Evolutionary conservation across 345 rosid species (phyloP).

Genomic region (Eucalyptus cladocalyx): DNA sequence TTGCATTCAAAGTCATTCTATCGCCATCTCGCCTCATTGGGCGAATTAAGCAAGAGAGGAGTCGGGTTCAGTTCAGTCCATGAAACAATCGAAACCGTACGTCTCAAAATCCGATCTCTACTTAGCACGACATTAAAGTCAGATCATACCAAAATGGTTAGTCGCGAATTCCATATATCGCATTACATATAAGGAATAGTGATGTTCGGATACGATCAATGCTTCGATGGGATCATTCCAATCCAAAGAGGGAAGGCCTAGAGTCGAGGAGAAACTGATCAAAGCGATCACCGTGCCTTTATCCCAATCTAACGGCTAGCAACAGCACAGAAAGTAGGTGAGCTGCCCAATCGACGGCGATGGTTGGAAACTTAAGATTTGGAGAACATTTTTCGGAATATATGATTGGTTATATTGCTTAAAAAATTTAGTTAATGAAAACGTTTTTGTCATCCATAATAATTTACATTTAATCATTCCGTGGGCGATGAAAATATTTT

Average conservation of each 20-base stretch:
- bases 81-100: neutral
- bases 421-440: too few species aligned
- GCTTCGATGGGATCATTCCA: neutral
- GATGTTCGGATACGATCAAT: neutral
- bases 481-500: too few species aligned
- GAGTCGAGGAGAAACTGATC: neutral
- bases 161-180: neutral
- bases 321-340: neutral
- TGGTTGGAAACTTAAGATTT: too few species aligned
- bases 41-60: neutral
- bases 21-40: neutral
- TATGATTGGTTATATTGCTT: too few species aligned
- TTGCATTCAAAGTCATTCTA: neutral
- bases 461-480: too few species aligned
- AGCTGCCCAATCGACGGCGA: neutral
- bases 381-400: neutral
- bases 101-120: neutral
- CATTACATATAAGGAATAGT: too few species aligned
- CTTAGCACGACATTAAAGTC: neutral
- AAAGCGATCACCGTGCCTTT: neutral
- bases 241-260: neutral
- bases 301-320: neutral
- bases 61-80: neutral
- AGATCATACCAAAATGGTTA: neutral
- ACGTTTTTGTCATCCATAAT: accelerated